These are phyloP conservation scores for Zymoseptoria pseudotritici DNA, from an alignment of 2,329 filamentous ascomycete genomes.

Conservation along the genomic window DNA sequence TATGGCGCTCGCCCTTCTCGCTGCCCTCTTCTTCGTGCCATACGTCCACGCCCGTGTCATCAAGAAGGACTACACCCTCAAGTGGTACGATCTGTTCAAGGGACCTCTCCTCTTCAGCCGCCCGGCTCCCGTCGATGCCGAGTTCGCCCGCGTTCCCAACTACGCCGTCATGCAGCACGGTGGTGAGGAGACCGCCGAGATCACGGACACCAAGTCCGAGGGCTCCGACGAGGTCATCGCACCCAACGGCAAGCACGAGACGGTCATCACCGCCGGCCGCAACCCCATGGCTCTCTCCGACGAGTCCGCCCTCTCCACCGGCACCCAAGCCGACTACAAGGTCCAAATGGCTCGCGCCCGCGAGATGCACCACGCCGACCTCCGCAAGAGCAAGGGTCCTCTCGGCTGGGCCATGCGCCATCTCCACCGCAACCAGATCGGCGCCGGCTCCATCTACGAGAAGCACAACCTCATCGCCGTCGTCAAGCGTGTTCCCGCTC, in stretches of 20 bases:
- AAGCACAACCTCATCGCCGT: slow-evolving; percentile 59
- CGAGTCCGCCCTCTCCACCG: neutral
- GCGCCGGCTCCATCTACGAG: slow-evolving; percentile 67
- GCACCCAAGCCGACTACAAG: slow-evolving; percentile 44
- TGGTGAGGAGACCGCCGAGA: slow-evolving; percentile 38
- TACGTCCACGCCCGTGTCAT: slow-evolving; percentile 28
- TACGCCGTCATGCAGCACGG: slow-evolving; percentile 69
- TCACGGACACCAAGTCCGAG: slow-evolving; percentile 26
- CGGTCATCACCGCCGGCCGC: neutral
- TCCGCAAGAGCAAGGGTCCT: slow-evolving; percentile 56
- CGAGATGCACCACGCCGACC: slow-evolving; percentile 53
- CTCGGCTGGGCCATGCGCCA: slow-evolving; percentile 79
- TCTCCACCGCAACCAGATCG: slow-evolving; percentile 66
- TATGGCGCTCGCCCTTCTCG: slow-evolving; percentile 32
- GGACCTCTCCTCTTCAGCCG: slow-evolving; percentile 44
- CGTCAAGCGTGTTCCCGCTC: slow-evolving; percentile 60
- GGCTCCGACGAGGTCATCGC: slow-evolving; percentile 37
- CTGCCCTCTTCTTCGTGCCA: slow-evolving; percentile 35
- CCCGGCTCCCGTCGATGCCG: slow-evolving; percentile 45
- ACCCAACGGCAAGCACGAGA: slow-evolving; percentile 33
- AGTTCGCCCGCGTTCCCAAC: slow-evolving; percentile 57
- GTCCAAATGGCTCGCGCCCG: slow-evolving; percentile 52
- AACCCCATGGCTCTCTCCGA: neutral
- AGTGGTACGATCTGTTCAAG: slow-evolving; percentile 27
- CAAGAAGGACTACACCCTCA: slow-evolving; percentile 26